phyloP scores from a whole-genome alignment of 345 rosid species.

The Dovyalis caffra region DNA sequence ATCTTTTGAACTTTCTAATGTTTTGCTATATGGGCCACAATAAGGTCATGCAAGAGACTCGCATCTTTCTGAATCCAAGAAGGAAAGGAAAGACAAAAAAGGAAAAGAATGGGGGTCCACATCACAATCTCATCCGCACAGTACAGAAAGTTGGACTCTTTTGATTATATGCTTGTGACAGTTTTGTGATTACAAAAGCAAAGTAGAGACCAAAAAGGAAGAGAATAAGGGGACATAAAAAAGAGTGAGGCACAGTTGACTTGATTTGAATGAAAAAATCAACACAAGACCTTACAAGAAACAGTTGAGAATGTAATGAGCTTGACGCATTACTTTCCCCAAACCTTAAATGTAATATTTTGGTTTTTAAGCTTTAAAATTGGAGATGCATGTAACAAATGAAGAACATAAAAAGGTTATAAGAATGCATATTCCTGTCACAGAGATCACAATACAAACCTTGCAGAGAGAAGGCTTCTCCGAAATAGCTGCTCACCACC shows the following conservation, averaged over 20 bases:
- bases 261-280: not conserved
- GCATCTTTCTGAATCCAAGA: not conserved
- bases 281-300: not conserved
- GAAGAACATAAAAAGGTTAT: not conserved
- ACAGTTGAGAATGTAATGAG: no score
- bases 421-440: not conserved
- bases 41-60: not conserved
- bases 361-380: not conserved
- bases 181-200: not conserved
- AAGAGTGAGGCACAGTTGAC: no score
- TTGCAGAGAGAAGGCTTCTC: conserved; percentile 49
- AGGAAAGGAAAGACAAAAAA: not conserved
- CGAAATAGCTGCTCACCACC: conserved; percentile 64
- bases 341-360: not conserved
- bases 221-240: not conserved
- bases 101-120: not conserved
- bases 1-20: not conserved
- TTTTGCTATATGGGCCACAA: not conserved
- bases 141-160: not conserved
- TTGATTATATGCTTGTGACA: not conserved
- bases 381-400: not conserved
- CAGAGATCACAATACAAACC: conserved; percentile 37
- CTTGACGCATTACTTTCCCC: not conserved
- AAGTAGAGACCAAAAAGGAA: not conserved
- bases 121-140: conserved; percentile 5